phyloP scores from a whole-genome alignment of 2,329 filamentous ascomycete genomes.

The Fusarium mangiferae region DNA sequence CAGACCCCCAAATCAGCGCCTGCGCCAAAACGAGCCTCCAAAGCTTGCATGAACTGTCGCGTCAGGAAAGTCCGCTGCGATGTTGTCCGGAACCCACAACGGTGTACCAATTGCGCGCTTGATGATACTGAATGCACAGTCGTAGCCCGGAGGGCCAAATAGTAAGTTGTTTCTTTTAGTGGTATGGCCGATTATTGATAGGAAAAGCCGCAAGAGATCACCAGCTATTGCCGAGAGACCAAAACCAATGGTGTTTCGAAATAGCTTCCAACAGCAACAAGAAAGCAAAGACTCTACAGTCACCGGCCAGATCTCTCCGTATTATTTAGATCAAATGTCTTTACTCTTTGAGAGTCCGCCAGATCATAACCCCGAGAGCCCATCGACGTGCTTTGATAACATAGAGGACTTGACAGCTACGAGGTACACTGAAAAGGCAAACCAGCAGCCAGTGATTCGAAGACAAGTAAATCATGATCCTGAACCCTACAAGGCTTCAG shows the following conservation, averaged over 20 bases:
- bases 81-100: neutral
- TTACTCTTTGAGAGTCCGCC: accelerated
- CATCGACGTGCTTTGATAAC: neutral
- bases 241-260: neutral
- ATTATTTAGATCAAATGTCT: accelerated
- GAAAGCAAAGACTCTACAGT: accelerated
- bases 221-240: accelerated
- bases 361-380: neutral
- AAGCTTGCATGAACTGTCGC: neutral
- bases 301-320: accelerated
- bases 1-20: accelerated
- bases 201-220: neutral
- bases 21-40: neutral
- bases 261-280: neutral
- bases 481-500: accelerated
- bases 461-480: accelerated
- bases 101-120: neutral
- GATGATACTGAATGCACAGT: neutral
- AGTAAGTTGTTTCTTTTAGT: neutral
- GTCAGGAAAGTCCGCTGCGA: neutral
- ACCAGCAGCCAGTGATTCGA: neutral
- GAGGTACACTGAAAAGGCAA: accelerated
- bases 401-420: too few species aligned
- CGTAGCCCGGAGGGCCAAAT: neutral
- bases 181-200: neutral